Conservation (phyloP, 495 filamentous ascomycete species). For the Astrothelium subdiscretum region DNA sequence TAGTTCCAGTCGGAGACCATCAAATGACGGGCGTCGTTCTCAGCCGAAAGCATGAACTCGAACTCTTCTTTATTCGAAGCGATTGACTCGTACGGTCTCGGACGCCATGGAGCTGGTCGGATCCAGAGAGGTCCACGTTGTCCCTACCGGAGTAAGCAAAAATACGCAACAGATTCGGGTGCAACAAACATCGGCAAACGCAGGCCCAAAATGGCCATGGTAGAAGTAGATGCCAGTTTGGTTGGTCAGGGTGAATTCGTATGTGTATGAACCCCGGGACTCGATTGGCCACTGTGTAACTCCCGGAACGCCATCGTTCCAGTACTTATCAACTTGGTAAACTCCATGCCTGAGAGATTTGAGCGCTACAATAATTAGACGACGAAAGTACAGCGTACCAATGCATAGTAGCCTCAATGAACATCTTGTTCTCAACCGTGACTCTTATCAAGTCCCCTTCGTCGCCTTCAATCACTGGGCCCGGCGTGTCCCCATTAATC, state of each 20-base stretch:
- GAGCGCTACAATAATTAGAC: background rate
- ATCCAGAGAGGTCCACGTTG: slow-evolving; percentile 1
- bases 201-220: slow-evolving; percentile 1
- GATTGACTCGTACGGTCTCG: background rate
- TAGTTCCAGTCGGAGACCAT: background rate
- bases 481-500: background rate
- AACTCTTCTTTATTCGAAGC: background rate
- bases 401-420: background rate
- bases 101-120: background rate
- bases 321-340: slow-evolving; percentile 11
- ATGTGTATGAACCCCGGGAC: slow-evolving; percentile 15
- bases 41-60: background rate
- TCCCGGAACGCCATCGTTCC: slow-evolving; percentile 17
- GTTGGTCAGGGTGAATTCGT: slow-evolving; percentile 7
- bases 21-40: background rate
- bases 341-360: slow-evolving; percentile 13
- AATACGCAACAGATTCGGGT: background rate
- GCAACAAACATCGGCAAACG: background rate
- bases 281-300: slow-evolving; percentile 20
- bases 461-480: background rate
- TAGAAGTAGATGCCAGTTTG: background rate
- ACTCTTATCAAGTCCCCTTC: background rate
- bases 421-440: background rate
- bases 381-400: background rate
- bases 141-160: background rate